Percentiles rank a stretch among this genome's conserved stretches.
These are phyloP conservation scores for Psilocybe cubensis DNA, from an alignment of 768 basidiomycete genomes.

Conservation along the genomic window DNA sequence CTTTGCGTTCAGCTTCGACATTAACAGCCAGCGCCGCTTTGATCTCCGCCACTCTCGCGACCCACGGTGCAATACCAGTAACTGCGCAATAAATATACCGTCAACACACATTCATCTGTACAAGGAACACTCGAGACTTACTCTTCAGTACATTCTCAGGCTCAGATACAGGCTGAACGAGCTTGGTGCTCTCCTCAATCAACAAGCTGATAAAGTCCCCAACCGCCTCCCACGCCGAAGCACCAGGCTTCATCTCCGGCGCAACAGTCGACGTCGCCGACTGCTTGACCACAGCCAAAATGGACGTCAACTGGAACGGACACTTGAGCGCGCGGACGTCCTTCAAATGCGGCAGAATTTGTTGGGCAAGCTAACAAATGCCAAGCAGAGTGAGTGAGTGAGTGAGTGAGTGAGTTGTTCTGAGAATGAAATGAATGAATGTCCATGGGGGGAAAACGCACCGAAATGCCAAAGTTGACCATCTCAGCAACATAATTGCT, in stretches of 20 bases:
- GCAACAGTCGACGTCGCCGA: conserved; percentile 73
- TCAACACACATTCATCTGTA: neutral
- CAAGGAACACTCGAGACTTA: conserved; percentile 36
- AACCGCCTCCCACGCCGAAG: conserved; percentile 79
- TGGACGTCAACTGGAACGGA: conserved; percentile 73
- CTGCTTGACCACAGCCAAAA: conserved; percentile 74
- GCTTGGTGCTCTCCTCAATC: conserved; percentile 66
- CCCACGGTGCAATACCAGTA: conserved; percentile 83
- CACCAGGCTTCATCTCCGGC: conserved; percentile 66
- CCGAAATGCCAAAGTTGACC: conserved; percentile 91
- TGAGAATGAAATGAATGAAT: neutral
- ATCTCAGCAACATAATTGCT: conserved; percentile 77
- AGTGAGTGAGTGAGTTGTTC: too few relatives aligned
- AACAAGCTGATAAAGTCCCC: conserved; percentile 70
- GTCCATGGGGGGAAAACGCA: conserved; percentile 34
- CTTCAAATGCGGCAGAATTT: conserved; percentile 83
- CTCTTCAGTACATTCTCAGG: conserved; percentile 79
- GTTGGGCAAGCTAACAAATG: conserved; percentile 77
- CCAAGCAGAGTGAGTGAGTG: neutral
- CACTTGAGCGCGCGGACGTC: conserved; percentile 80
- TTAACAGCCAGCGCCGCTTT: conserved; percentile 84
- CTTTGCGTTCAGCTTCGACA: conserved; percentile 89
- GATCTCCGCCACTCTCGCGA: conserved; percentile 79
- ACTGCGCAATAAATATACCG: conserved; percentile 41
- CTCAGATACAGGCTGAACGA: conserved; percentile 76